phyloP scores from a whole-genome alignment of 1,284 basidiomycete genomes.

The Salmacisia buchloeana region DNA sequence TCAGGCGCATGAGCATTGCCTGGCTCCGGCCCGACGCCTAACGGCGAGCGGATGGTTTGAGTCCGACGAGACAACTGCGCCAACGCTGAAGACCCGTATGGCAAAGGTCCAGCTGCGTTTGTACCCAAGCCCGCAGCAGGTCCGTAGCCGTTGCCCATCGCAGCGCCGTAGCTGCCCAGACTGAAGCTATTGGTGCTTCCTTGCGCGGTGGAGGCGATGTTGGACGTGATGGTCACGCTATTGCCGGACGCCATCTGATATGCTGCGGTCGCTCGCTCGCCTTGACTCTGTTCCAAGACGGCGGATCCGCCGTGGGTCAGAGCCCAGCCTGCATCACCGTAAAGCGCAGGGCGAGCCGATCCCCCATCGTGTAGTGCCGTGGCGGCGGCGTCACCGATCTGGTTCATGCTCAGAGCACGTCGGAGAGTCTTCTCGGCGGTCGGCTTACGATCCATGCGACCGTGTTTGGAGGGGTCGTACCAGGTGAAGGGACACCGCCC shows the following conservation, averaged over 20 bases:
- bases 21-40: too few species aligned
- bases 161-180: neutral
- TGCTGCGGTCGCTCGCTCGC: slow-evolving; percentile 15
- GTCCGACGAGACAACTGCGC: too few species aligned
- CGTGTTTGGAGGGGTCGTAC: slow-evolving; percentile 26
- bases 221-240: slow-evolving; percentile 84
- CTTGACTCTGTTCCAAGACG: neutral
- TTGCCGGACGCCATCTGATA: slow-evolving; percentile 57
- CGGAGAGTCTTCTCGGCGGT: slow-evolving; percentile 55
- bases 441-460: slow-evolving; percentile 9
- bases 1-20: too few species aligned
- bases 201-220: slow-evolving; percentile 65
- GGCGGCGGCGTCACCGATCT: too few species aligned
- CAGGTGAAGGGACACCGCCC: slow-evolving; percentile 51
- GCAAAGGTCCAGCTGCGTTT: neutral
- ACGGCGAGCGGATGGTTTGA: too few species aligned
- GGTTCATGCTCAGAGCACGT: slow-evolving; percentile 71
- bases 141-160: neutral
- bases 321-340: neutral
- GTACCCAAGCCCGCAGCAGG: neutral
- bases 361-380: neutral
- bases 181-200: slow-evolving; percentile 5
- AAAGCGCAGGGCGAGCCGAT: neutral
- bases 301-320: too few species aligned
- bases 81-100: too few species aligned